Evolutionary conservation across 495 filamentous ascomycete species (phyloP), one percentile per base, ranked within the genome.

Genomic region (Viridothelium virens): DNA sequence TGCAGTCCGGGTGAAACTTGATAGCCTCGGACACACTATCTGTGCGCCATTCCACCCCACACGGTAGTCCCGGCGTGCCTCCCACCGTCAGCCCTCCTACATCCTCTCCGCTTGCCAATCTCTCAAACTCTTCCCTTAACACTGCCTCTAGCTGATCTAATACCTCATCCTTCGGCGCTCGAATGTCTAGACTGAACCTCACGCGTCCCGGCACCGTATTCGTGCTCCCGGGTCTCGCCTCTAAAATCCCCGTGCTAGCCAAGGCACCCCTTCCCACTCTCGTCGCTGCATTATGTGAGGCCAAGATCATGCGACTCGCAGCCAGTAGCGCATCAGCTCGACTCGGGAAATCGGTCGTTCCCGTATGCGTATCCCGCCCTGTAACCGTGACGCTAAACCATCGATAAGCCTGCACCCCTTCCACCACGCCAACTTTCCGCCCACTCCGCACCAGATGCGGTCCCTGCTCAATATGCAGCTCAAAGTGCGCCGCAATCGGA

Each of bases 401-500:
- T 61, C 82, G 83, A 72, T 88, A 91, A 14, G 83, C 83, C 68
- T 86, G 84, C 7, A 88, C 88, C 41, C 87, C 90, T 33, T 82
- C 82, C 31, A 92, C 89, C 5, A 90, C 82, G 7, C 89, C 89
- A 34, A 91, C 82, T 46, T 85, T 85, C 69, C 86, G 80, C 25
- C 79, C 75, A 33, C 83, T 80, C 2, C 78, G 76, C 63, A 90
- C 83, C 2, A 93, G 81, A 48, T 87, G 84, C 16, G 88, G 88
- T 0, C 89, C 89, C 75, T 93, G 89, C 71, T 93, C 90, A 64
- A 93, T 92, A 70, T 92, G 90, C 3, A 92, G 77, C 72, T 94
- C 90, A 74, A 92, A 92, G 73, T 92, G 89, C 1, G 90, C 90
- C 18, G 84, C 90, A 78, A 92, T 85, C 0, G 88, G 89, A 12